Percentiles rank a stretch among this genome's conserved stretches.
These are phyloP conservation scores for Trichoderma citrinoviride DNA, from an alignment of 2,329 filamentous ascomycete genomes.

Conservation along the genomic window DNA sequence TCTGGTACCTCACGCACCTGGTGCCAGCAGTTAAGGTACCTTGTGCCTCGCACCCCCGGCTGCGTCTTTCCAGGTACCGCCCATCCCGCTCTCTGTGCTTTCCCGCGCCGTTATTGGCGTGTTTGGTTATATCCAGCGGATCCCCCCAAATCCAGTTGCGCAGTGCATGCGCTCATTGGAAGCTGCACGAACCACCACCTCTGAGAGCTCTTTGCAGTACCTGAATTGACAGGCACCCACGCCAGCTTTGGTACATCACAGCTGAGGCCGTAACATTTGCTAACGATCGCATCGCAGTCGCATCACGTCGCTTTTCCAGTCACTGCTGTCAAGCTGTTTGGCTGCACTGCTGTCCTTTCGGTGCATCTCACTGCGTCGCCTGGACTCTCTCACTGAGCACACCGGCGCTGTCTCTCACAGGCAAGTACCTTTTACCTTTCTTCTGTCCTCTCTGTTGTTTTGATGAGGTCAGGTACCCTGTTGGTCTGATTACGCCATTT, in stretches of 20 bases:
- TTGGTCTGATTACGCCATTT: slow-evolving; percentile 3
- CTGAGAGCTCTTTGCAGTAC: neutral
- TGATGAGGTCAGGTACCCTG: neutral
- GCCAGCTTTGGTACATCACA: slow-evolving; percentile 11
- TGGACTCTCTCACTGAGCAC: neutral
- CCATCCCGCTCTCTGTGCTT: neutral
- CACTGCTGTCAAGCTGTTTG: neutral
- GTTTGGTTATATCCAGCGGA: neutral
- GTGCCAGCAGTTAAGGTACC: neutral
- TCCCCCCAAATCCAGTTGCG: slow-evolving; percentile 8
- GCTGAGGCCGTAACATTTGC: neutral
- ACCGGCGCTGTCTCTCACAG: slow-evolving; percentile 4
- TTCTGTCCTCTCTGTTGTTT: neutral
- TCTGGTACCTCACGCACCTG: too few relatives aligned
- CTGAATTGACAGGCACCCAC: neutral
- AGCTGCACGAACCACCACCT: slow-evolving; percentile 8
- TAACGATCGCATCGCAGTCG: slow-evolving; percentile 3
- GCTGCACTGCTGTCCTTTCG: slow-evolving; percentile 6
- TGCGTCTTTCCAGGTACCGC: neutral
- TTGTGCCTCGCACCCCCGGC: neutral
- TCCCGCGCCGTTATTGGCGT: slow-evolving; percentile 7
- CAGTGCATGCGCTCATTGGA: slow-evolving; percentile 18
- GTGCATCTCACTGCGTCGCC: slow-evolving; percentile 13
- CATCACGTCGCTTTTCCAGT: neutral
- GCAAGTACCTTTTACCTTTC: neutral